Conservation (phyloP, 805 yeast genomes). For the Kazachstania africana region DNA sequence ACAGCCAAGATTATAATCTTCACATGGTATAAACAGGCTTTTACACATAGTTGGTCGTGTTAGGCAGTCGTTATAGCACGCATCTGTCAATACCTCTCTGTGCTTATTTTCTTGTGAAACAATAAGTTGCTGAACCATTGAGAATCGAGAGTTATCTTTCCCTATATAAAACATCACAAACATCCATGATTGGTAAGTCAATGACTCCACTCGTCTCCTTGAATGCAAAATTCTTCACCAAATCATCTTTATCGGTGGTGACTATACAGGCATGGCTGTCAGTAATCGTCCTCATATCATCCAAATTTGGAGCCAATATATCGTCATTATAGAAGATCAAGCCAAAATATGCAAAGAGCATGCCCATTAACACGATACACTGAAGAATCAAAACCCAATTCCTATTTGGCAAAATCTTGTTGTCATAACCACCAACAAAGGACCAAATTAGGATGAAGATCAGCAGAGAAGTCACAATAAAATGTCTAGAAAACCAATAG, state of each 20-base stretch:
- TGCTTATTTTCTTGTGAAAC: too few relatives aligned
- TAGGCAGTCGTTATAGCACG: too few relatives aligned
- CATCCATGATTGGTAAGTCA: constrained; percentile 59
- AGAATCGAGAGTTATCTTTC: too few relatives aligned
- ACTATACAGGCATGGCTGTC: constrained; percentile 47
- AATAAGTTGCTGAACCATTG: too few relatives aligned
- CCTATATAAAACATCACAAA: too few relatives aligned
- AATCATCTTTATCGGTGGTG: background rate
- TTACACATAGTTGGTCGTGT: too few relatives aligned
- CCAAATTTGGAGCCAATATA: constrained; percentile 46
- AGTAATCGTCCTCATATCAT: constrained; percentile 50
- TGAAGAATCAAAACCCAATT: constrained; percentile 88
- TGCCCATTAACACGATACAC: constrained; percentile 50
- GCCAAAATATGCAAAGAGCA: constrained; percentile 64
- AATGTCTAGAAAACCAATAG: constrained; percentile 75
- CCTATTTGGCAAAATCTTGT: constrained; percentile 62
- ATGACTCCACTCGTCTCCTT: constrained; percentile 71
- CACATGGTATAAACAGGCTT: too few relatives aligned
- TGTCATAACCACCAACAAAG: constrained; percentile 15
- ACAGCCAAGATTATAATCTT: too few relatives aligned
- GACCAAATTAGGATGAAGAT: constrained; percentile 63
- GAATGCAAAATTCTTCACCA: constrained; percentile 26
- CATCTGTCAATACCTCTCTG: too few relatives aligned
- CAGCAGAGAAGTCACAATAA: constrained; percentile 48
- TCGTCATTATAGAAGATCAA: constrained; percentile 70